These are phyloP conservation scores for Candida vartiovaarae DNA, from an alignment of 805 yeast species.

Conservation along the genomic window DNA sequence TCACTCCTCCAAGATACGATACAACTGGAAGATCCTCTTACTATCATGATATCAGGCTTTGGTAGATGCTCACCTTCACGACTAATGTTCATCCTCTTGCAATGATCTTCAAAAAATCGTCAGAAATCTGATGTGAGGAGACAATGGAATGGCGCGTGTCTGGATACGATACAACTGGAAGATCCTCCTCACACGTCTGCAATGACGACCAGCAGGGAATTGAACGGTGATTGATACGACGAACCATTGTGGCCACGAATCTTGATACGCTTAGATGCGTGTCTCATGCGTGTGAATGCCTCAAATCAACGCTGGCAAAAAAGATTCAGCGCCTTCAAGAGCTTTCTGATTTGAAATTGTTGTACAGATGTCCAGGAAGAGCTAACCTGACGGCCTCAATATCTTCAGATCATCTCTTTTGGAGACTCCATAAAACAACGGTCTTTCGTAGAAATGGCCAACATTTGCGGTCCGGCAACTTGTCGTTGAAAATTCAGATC, in stretches of 20 bases:
- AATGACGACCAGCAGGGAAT: slow-evolving; percentile 95
- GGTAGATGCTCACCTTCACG: slow-evolving; percentile 89
- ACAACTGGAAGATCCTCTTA: slow-evolving; percentile 82
- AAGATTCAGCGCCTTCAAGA: slow-evolving; percentile 82
- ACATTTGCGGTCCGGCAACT: too few species aligned
- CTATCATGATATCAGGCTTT: slow-evolving; percentile 83
- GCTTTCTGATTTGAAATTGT: slow-evolving; percentile 86
- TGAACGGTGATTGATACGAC: slow-evolving; percentile 88
- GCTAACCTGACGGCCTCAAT: too few species aligned
- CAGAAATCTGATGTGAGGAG: slow-evolving; percentile 89
- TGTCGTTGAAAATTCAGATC: too few species aligned
- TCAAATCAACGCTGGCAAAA: slow-evolving; percentile 80
- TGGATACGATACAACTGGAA: slow-evolving; percentile 87
- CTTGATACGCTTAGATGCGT: slow-evolving; percentile 74
- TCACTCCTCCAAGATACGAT: slow-evolving; percentile 84
- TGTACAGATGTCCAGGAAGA: slow-evolving; percentile 93
- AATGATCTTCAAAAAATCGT: slow-evolving; percentile 84
- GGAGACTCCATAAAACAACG: slow-evolving; percentile 79
- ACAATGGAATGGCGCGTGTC: slow-evolving; percentile 89
- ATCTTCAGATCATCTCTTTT: slow-evolving; percentile 66
- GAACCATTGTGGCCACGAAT: slow-evolving; percentile 94
- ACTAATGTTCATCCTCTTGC: slow-evolving; percentile 62
- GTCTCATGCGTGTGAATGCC: slow-evolving; percentile 72
- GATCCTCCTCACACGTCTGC: slow-evolving; percentile 92
- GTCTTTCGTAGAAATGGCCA: slow-evolving; percentile 90